Conservation (phyloP, 176 grass and related monocot species). For the Ensete glaucum region DNA sequence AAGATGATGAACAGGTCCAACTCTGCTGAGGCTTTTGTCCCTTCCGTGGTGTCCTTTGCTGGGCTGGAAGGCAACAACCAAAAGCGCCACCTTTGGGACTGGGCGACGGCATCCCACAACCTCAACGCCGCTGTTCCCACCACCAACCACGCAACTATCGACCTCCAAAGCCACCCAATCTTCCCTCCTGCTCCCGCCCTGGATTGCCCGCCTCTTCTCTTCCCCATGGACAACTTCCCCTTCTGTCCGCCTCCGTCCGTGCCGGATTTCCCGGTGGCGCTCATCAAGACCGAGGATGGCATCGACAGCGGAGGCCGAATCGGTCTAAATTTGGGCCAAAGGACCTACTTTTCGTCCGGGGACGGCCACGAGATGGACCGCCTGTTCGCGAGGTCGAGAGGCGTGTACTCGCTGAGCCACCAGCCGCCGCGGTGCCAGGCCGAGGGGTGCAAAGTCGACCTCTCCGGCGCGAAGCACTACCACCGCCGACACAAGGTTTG, state of each 20-base stretch:
- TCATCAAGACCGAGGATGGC: conserved; percentile 58
- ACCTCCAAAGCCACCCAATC: conserved; percentile 26
- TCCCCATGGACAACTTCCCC: neutral
- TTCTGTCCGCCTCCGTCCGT: neutral
- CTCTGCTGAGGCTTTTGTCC: conserved; percentile 4
- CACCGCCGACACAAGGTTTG: conserved; percentile 95
- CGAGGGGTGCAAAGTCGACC: conserved; percentile 78
- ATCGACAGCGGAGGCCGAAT: conserved; percentile 26
- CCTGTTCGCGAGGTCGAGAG: conserved; percentile 34
- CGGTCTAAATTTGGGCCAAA: conserved; percentile 69
- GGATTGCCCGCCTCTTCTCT: conserved; percentile 22
- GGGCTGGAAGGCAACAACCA: neutral
- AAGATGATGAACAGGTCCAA: conserved; percentile 22
- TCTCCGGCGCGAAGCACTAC: conserved; percentile 90
- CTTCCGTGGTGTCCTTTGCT: conserved; percentile 9
- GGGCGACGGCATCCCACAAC: conserved; percentile 1
- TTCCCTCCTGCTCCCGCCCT: conserved; percentile 33
- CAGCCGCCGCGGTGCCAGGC: conserved; percentile 74
- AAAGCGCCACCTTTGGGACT: conserved; percentile 17
- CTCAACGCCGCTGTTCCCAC: neutral
- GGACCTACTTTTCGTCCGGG: conserved; percentile 73
- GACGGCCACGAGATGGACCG: conserved; percentile 53
- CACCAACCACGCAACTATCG: conserved; percentile 19
- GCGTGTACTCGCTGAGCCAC: conserved; percentile 27
- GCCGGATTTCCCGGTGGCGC: conserved; percentile 24